phyloP scores from a whole-genome alignment of 2,329 filamentous ascomycete species.

The Clarireedia sp. region DNA sequence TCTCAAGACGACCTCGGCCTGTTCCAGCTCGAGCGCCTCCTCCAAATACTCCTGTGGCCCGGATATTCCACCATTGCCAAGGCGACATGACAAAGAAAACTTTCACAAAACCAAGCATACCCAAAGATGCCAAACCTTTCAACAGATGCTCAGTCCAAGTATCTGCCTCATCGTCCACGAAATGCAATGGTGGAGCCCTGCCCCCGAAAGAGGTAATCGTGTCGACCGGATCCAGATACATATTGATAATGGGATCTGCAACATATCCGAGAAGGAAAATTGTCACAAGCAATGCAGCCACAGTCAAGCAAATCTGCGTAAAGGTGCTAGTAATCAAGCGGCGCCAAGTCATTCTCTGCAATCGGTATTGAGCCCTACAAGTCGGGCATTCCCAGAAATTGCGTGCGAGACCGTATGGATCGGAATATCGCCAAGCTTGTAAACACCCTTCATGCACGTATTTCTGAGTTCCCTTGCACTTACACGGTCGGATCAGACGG shows the following conservation, averaged over 20 bases:
- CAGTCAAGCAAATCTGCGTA: conserved; percentile 63
- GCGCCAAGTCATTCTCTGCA: conserved; percentile 70
- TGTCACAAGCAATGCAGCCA: conserved; percentile 59
- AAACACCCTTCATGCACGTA: conserved; percentile 93
- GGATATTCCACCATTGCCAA: conserved; percentile 69
- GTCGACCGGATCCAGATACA: conserved; percentile 73
- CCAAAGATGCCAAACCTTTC: conserved; percentile 86
- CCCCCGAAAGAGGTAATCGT: conserved; percentile 43
- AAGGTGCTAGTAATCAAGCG: conserved; percentile 58
- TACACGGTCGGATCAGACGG: conserved; percentile 79
- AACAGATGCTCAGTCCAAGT: conserved; percentile 78
- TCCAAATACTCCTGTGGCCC: conserved; percentile 49
- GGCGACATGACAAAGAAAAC: conserved; percentile 66
- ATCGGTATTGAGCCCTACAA: conserved; percentile 73
- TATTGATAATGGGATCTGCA: conserved; percentile 83
- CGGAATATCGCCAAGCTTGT: conserved; percentile 69
- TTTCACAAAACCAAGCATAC: conserved; percentile 78
- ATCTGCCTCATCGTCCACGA: conserved; percentile 41
- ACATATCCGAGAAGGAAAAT: conserved; percentile 84
- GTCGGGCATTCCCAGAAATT: conserved; percentile 86
- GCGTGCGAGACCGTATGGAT: conserved; percentile 53
- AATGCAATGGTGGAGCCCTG: conserved; percentile 30
- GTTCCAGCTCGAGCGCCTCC: conserved; percentile 46
- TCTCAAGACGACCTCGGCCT: conserved; percentile 69
- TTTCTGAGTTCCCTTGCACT: conserved; percentile 85